Conservation (phyloP, 2,329 filamentous ascomycete genomes). For the Xylaria sp. region DNA sequence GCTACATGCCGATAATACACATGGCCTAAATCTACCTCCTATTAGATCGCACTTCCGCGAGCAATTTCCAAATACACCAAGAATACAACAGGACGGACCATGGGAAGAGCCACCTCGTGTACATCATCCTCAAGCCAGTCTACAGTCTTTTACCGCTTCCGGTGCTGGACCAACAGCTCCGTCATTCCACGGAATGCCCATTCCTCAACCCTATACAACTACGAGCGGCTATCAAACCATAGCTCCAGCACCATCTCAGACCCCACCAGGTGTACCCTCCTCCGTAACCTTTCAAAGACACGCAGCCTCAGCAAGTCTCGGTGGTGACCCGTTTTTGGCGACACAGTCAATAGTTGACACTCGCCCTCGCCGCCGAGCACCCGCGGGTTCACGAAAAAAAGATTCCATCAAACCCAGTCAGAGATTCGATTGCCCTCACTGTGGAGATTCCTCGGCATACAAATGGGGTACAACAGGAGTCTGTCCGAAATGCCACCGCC, state of each 20-base stretch:
- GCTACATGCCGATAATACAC: neutral
- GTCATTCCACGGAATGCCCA: neutral
- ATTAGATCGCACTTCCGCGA: neutral
- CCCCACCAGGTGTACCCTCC: neutral
- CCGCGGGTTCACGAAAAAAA: too few relatives aligned
- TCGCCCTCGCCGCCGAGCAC: too few relatives aligned
- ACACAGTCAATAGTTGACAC: neutral
- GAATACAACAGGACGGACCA: neutral
- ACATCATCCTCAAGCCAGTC: neutral
- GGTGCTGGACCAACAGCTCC: neutral
- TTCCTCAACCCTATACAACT: neutral
- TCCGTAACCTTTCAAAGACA: neutral
- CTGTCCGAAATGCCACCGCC: neutral
- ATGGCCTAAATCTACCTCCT: neutral
- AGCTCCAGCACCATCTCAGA: neutral
- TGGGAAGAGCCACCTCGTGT: neutral
- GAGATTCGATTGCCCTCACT: neutral
- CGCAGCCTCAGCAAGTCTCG: neutral
- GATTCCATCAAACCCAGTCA: neutral
- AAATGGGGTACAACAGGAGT: neutral
- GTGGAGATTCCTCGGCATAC: neutral
- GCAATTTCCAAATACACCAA: neutral
- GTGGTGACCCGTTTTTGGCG: neutral
- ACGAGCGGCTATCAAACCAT: neutral
- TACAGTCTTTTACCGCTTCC: neutral